Percentiles rank a stretch among this genome's conserved stretches.
phyloP scores from a whole-genome alignment of 192 early-diverging fungal genomes.

The Jimgerdemannia lactiflua region DNA sequence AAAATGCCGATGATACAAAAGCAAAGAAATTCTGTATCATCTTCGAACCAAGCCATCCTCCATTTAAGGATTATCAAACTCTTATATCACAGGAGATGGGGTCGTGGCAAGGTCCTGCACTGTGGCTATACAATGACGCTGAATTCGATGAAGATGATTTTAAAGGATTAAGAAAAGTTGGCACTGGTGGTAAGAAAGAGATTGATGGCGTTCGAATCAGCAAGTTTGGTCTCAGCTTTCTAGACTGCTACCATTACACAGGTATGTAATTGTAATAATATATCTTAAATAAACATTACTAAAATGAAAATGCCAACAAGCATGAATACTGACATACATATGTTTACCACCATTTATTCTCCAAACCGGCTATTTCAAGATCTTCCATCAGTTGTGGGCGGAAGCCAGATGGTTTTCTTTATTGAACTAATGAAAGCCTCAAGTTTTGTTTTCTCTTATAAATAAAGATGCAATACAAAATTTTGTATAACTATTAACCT shows the following conservation, averaged over 20 bases:
- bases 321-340: slow-evolving; percentile 1
- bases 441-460: no score
- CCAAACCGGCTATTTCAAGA: slow-evolving; percentile 10
- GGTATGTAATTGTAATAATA: not conserved
- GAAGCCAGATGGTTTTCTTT: slow-evolving; percentile 25
- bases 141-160: slow-evolving; percentile 20
- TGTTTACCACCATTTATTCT: slow-evolving; percentile 18
- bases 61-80: not conserved
- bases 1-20: no score
- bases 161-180: slow-evolving; percentile 11
- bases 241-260: slow-evolving; percentile 26
- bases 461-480: no score
- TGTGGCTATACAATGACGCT: slow-evolving; percentile 25
- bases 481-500: no score
- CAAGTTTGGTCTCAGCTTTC: slow-evolving; percentile 27
- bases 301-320: no score
- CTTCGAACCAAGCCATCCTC: no score
- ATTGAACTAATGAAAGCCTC: no score
- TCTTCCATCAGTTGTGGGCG: slow-evolving; percentile 27
- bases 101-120: slow-evolving; percentile 27
- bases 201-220: slow-evolving; percentile 17
- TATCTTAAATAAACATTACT: no score
- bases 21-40: no score
- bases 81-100: slow-evolving; percentile 21
- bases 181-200: slow-evolving; percentile 19